These are phyloP conservation scores for Eutypella sp. DNA, from an alignment of 2,329 filamentous ascomycete species.

Conservation along the genomic window DNA sequence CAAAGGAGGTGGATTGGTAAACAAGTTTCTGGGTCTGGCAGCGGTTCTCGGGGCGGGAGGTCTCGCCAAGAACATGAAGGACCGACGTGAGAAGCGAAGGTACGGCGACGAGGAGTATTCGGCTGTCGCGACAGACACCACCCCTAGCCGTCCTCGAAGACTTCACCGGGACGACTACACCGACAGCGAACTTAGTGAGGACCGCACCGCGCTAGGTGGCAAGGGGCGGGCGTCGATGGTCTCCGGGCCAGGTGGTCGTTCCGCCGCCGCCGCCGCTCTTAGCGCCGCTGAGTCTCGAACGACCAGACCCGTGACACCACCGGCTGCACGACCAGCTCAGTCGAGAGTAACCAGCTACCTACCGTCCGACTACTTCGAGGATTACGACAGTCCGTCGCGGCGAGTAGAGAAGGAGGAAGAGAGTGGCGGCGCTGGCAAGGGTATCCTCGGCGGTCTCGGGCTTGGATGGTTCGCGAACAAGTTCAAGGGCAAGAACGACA, in stretches of 20 bases:
- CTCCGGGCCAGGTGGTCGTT: constrained; percentile 41
- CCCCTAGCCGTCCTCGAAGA: constrained; percentile 45
- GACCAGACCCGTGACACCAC: constrained; percentile 39
- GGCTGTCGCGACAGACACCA: constrained; percentile 57
- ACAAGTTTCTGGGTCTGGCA: constrained; percentile 54
- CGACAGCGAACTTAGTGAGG: constrained; percentile 44
- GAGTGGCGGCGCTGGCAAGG: constrained; percentile 49
- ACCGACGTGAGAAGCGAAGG: constrained; percentile 42
- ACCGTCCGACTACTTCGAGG: constrained; percentile 53
- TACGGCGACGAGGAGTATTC: constrained; percentile 57
- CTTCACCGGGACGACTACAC: constrained; percentile 30
- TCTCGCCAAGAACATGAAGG: constrained; percentile 54
- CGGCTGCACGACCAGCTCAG: constrained; percentile 30
- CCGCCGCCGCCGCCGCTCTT: constrained; percentile 39
- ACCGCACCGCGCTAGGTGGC: constrained; percentile 25
- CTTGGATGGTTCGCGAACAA: constrained; percentile 65
- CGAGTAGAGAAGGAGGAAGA: constrained; percentile 42
- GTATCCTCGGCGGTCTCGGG: constrained; percentile 56
- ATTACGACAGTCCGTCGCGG: constrained; percentile 57
- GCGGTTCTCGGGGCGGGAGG: constrained; percentile 59
- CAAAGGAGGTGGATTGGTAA: constrained; percentile 50
- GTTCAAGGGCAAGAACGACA: constrained; percentile 53
- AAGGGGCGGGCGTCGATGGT: constrained; percentile 35
- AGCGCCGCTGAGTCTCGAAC: constrained; percentile 43
- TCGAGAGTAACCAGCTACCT: constrained; percentile 42